Percentiles rank a stretch among this genome's conserved stretches.
Evolutionary conservation across 2,329 filamentous ascomycete genomes (phyloP).

Genomic region (Epichloe hybrida): DNA sequence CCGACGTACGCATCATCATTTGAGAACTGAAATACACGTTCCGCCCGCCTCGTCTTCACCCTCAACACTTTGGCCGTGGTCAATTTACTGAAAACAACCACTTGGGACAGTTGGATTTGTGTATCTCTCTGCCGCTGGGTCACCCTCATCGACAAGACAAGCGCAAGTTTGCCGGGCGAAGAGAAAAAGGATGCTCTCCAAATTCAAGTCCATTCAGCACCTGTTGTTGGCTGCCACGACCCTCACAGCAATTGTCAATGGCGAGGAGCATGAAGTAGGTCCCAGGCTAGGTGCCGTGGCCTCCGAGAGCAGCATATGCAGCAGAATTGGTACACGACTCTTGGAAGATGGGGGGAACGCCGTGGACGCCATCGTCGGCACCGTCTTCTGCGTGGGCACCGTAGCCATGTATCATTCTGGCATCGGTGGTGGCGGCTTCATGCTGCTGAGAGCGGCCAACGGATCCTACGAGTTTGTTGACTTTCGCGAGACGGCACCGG

Average conservation of each 20-base stretch:
- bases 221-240: background rate
- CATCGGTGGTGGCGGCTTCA: constrained; percentile 68
- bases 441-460: constrained; percentile 52
- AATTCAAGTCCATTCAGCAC: background rate
- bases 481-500: constrained; percentile 74
- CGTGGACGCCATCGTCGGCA: constrained; percentile 51
- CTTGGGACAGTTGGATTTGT: too few relatives aligned
- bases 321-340: constrained; percentile 42
- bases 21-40: too few relatives aligned
- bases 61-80: too few relatives aligned
- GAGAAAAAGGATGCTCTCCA: background rate
- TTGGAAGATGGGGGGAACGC: constrained; percentile 52
- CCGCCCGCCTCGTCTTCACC: too few relatives aligned
- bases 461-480: constrained; percentile 69
- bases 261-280: background rate
- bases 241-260: background rate
- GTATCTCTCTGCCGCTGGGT: background rate
- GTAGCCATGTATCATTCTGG: constrained; percentile 55
- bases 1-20: too few relatives aligned
- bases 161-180: background rate
- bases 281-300: constrained; percentile 42
- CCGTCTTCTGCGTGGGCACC: constrained; percentile 50
- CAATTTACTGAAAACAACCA: too few relatives aligned
- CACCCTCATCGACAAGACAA: background rate
- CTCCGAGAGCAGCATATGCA: constrained; percentile 46